Evolutionary conservation across 2,329 filamentous ascomycete species (phyloP), one percentile per base, ranked within the genome.

Genomic region (Capronia coronata): DNA sequence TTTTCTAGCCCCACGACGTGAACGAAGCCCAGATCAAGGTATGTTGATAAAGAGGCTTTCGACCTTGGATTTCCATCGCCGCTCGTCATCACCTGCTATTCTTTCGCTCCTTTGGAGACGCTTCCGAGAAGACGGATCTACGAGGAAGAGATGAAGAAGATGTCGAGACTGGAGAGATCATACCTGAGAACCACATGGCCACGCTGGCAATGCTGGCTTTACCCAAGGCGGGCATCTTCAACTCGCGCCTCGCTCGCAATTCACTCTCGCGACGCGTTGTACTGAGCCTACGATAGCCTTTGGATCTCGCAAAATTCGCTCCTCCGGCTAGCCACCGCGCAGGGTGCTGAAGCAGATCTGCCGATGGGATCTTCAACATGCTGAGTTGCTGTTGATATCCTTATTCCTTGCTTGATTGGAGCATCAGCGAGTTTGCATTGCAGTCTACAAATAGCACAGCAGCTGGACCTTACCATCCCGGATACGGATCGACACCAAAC

Each of bases 1-100:
- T 7, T 14, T 48, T 13, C 27, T 61, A 97, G 88, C 93, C 93
- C 70, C 83, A 84, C 76, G 93, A 98, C 82, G 89, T 98, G 72
- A 87, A 83, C 74, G 91, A 97, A 80, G 76, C 75, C 75, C 87
- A 94, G 83, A 94, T 98, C 77, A 97, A 98, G 93, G 93, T 98
- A 98, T 94, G 93, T 98, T 89, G 86, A 89, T 83, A 77, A 80
- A 85, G 77, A 84, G 83, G 83, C 80, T 73, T 66, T 73, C 52
- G 68, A 71, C 81, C 75, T 78, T 77, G 80, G 82, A 80, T 77
- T 83, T 82, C 78, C 73, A 78, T 84, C 81, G 82, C 79, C 80
- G 75, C 74, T 68, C 64, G 69, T 43, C 51, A 43, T 44, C 39
- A 46, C 46, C 52, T 52, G 46, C 50, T 52, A 48, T 55, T 51